Percentiles rank a stretch among this genome's conserved stretches.
These are phyloP conservation scores for Penicillium sp. DNA, from an alignment of 2,329 filamentous ascomycete genomes.

Conservation along the genomic window DNA sequence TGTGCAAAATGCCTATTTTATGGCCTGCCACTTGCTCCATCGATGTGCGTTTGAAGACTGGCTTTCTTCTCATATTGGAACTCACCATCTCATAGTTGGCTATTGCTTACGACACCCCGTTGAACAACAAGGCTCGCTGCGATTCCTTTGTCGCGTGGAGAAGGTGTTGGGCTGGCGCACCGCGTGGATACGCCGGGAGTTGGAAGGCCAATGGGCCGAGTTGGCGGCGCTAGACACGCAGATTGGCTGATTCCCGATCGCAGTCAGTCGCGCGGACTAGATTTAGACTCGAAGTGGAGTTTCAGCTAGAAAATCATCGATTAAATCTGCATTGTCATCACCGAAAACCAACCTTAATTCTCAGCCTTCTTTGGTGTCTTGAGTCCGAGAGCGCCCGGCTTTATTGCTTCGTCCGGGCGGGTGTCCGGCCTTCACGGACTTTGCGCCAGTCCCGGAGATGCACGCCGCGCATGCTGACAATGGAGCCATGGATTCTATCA, in stretches of 20 bases:
- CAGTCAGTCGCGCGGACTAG: no score
- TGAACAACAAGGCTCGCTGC: slow-evolving; percentile 30
- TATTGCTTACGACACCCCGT: slow-evolving; percentile 30
- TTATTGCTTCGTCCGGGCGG: no score
- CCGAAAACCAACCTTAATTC: no score
- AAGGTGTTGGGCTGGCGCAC: slow-evolving; percentile 34
- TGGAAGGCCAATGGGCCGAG: slow-evolving; percentile 32
- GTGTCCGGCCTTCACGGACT: no score
- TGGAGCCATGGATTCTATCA: background rate
- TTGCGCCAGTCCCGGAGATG: no score
- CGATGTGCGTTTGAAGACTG: slow-evolving; percentile 25
- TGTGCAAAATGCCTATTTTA: slow-evolving; percentile 36
- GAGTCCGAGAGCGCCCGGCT: no score
- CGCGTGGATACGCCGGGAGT: slow-evolving; percentile 28
- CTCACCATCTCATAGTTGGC: slow-evolving; percentile 26
- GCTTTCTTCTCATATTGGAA: background rate
- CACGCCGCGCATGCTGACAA: no score
- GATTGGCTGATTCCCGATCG: no score
- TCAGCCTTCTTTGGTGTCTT: no score
- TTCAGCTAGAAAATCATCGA: no score
- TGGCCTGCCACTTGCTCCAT: slow-evolving; percentile 34
- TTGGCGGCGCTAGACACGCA: slow-evolving; percentile 21
- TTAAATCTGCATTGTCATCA: no score
- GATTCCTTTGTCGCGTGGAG: slow-evolving; percentile 30
- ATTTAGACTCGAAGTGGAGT: no score